Evolutionary conservation across 1,284 basidiomycete species (phyloP).

Genomic region (Cystobasidiaceae sp.): DNA sequence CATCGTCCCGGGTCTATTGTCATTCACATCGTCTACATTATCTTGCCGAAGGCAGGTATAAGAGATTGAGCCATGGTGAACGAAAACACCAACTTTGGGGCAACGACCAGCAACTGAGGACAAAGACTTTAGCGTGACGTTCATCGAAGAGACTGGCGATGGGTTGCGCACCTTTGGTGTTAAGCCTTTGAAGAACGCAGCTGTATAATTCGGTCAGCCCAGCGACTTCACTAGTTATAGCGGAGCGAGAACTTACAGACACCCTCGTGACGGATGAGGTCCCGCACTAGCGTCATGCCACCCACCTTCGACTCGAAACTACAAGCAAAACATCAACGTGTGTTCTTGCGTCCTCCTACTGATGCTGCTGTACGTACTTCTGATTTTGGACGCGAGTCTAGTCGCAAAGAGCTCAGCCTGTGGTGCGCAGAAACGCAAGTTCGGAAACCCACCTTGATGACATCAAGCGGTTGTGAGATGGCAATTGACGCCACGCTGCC

Average conservation of each 20-base stretch:
- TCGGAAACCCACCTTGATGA: conserved; percentile 59
- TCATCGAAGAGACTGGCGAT: neutral
- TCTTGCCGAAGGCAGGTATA: conserved; percentile 83
- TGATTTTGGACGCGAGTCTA: conserved; percentile 22
- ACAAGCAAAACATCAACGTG: conserved; percentile 65
- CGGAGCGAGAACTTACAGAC: conserved; percentile 39
- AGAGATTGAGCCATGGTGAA: conserved; percentile 95
- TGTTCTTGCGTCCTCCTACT: conserved; percentile 55
- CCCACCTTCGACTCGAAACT: conserved; percentile 87
- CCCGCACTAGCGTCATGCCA: conserved; percentile 78
- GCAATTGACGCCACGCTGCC: conserved; percentile 94
- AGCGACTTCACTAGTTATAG: neutral
- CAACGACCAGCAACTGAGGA: conserved; percentile 84
- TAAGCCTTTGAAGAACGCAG: conserved; percentile 81
- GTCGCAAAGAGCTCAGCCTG: neutral
- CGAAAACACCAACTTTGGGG: conserved; percentile 95
- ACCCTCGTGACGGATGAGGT: conserved; percentile 85
- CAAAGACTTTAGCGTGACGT: neutral
- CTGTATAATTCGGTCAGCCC: neutral
- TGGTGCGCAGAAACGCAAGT: neutral
- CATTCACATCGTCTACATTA: too few relatives aligned
- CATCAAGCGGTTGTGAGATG: conserved; percentile 90
- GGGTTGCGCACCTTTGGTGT: conserved; percentile 68
- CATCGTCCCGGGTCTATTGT: too few relatives aligned
- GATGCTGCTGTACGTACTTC: neutral